These are phyloP conservation scores for Saccharomyces hybrid DNA, from an alignment of 1,139 yeast genomes.

Conservation along the genomic window DNA sequence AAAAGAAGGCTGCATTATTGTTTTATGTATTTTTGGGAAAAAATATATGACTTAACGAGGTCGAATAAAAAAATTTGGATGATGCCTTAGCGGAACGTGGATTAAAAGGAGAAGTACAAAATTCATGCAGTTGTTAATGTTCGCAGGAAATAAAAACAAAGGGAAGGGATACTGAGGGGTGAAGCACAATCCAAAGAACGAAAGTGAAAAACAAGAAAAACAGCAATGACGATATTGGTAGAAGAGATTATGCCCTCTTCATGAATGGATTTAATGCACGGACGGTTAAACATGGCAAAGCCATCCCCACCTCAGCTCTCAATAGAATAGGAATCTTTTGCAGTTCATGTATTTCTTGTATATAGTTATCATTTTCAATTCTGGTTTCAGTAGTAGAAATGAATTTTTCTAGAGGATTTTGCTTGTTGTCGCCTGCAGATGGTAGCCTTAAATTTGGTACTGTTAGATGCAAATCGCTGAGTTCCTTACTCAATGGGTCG, in stretches of 20 bases:
- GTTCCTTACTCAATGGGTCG: slow-evolving; percentile 41
- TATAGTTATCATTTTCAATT: slow-evolving; percentile 49
- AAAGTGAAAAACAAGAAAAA: neutral
- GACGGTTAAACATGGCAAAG: slow-evolving; percentile 88
- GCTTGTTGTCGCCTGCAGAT: slow-evolving; percentile 15
- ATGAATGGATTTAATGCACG: slow-evolving; percentile 85
- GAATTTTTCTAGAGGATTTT: slow-evolving; percentile 46
- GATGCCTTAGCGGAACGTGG: neutral
- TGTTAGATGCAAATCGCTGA: slow-evolving; percentile 42
- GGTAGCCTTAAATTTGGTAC: slow-evolving; percentile 49
- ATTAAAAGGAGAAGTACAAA: neutral
- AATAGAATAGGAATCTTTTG: slow-evolving; percentile 75
- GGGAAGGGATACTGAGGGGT: neutral
- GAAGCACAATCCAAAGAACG: neutral
- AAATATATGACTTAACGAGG: neutral
- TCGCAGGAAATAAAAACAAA: neutral
- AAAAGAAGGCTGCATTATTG: neutral
- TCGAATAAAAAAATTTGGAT: neutral
- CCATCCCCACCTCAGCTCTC: slow-evolving; percentile 91
- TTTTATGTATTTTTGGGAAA: neutral
- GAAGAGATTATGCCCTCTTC: slow-evolving; percentile 11
- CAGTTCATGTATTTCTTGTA: slow-evolving; percentile 78
- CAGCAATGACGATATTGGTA: neutral
- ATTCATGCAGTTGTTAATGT: neutral
- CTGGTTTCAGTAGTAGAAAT: slow-evolving; percentile 49